Conservation (phyloP, 495 filamentous ascomycete genomes). For the Cudoniella acicularis region DNA sequence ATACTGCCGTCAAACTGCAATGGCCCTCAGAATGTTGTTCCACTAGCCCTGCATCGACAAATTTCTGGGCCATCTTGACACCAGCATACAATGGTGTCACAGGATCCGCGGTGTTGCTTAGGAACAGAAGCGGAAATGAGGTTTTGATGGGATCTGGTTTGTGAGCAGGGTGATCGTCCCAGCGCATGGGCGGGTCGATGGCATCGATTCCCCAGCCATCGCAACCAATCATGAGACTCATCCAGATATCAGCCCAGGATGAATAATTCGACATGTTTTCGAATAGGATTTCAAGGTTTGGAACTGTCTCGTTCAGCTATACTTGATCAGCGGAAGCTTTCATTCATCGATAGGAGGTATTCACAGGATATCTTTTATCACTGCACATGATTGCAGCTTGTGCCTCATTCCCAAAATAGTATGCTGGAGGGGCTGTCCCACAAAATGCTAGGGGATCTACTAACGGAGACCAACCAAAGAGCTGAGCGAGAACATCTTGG, state of each 20-base stretch:
- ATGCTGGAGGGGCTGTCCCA: conserved; percentile 15
- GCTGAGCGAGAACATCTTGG: background rate
- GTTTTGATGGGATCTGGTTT: conserved; percentile 38
- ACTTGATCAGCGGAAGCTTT: background rate
- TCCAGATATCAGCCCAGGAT: conserved; percentile 42
- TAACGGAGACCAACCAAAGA: background rate
- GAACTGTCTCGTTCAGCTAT: conserved; percentile 36
- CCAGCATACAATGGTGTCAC: conserved; percentile 53
- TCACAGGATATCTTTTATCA: conserved; percentile 40
- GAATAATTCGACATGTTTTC: conserved; percentile 34
- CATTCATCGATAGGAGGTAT: background rate
- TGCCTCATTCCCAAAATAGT: conserved; percentile 42
- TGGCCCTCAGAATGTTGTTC: conserved; percentile 43
- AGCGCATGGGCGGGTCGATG: conserved; percentile 33
- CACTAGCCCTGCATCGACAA: conserved; percentile 40
- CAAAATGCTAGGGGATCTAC: conserved; percentile 1
- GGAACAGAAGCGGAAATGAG: conserved; percentile 55
- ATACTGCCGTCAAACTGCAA: conserved; percentile 35
- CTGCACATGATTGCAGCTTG: conserved; percentile 41
- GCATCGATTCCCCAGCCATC: conserved; percentile 38
- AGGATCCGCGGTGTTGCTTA: conserved; percentile 57
- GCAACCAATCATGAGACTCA: conserved; percentile 37
- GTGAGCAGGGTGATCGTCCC: conserved; percentile 30
- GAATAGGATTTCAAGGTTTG: conserved; percentile 31
- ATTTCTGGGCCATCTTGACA: conserved; percentile 47